These are phyloP conservation scores for Calycina marina DNA, from an alignment of 2,329 filamentous ascomycete genomes.

Conservation along the genomic window DNA sequence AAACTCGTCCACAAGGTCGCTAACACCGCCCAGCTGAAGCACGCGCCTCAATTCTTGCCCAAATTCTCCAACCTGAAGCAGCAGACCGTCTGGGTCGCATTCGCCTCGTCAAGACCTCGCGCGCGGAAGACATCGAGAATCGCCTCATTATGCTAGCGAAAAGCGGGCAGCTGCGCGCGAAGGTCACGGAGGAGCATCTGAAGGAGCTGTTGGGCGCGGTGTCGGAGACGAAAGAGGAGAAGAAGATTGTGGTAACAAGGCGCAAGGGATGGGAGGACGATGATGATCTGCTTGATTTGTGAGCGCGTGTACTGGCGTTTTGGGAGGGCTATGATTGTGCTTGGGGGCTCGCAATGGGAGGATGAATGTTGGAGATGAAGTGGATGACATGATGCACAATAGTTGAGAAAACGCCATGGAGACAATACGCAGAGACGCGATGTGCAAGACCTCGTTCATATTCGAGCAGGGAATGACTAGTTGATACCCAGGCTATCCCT, in stretches of 20 bases:
- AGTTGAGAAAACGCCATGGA: no score
- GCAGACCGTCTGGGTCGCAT: slow-evolving; percentile 89
- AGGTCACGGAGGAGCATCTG: slow-evolving; percentile 84
- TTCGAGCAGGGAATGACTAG: no score
- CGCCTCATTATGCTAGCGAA: slow-evolving; percentile 82
- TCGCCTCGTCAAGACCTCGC: slow-evolving; percentile 84
- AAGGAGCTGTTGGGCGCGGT: slow-evolving; percentile 82
- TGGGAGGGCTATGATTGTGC: not conserved
- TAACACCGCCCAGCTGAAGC: slow-evolving; percentile 39
- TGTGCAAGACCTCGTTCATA: no score
- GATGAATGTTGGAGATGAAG: not conserved
- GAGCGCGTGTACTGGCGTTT: slow-evolving; percentile 4
- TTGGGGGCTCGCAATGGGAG: not conserved
- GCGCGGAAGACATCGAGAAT: slow-evolving; percentile 84
- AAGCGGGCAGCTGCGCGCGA: slow-evolving; percentile 69
- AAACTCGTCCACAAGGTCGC: slow-evolving; percentile 6
- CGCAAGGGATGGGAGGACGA: slow-evolving; percentile 78
- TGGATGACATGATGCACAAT: not conserved
- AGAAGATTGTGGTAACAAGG: slow-evolving; percentile 76
- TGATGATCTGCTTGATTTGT: slow-evolving; percentile 57
- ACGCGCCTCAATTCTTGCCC: slow-evolving; percentile 63
- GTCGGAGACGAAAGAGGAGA: slow-evolving; percentile 59
- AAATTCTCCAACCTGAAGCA: slow-evolving; percentile 90
- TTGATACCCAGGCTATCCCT: slow-evolving; percentile 18
- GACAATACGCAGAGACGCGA: no score